A percentile compares a stretch with the other conserved stretches of the same genome.
Evolutionary conservation across 108 stramenopile species (phyloP).

Genomic region (Craspedostauros australis): DNA sequence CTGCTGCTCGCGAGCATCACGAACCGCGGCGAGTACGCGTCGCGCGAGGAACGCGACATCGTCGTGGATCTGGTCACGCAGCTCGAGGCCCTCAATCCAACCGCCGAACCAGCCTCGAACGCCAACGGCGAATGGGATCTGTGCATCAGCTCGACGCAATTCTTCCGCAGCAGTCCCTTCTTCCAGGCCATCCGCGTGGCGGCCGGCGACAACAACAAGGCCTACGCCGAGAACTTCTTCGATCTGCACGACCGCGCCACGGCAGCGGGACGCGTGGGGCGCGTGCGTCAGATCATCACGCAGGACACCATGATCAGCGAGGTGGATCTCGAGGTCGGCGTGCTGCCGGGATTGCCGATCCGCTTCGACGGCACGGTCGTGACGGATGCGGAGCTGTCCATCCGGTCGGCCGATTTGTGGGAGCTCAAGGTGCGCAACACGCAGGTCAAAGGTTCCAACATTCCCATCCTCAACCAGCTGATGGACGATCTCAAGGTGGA

Average conservation of each 20-base stretch:
- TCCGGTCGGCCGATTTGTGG: slow-evolving; percentile 53
- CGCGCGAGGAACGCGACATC: slow-evolving; percentile 58
- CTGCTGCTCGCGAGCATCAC: slow-evolving; percentile 71
- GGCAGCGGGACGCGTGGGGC: slow-evolving; percentile 56
- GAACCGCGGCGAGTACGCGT: slow-evolving; percentile 61
- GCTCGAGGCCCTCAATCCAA: slow-evolving; percentile 77
- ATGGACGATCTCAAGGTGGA: slow-evolving; percentile 59
- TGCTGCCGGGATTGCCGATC: slow-evolving; percentile 67
- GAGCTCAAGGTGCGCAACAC: slow-evolving; percentile 57
- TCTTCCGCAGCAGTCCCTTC: slow-evolving; percentile 78
- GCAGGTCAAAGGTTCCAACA: slow-evolving; percentile 71
- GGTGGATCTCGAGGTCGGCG: slow-evolving; percentile 71
- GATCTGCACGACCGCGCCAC: slow-evolving; percentile 73
- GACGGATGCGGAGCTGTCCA: slow-evolving; percentile 52
- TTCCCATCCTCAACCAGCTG: slow-evolving; percentile 67
- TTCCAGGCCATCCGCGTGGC: slow-evolving; percentile 61
- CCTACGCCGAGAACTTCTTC: slow-evolving; percentile 63
- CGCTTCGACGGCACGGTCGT: slow-evolving; percentile 68
- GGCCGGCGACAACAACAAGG: slow-evolving; percentile 53
- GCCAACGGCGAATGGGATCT: slow-evolving; percentile 83
- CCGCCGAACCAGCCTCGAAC: slow-evolving; percentile 56
- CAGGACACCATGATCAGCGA: slow-evolving; percentile 44
- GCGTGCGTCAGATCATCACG: slow-evolving; percentile 67
- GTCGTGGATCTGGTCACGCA: slow-evolving; percentile 75
- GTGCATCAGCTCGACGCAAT: slow-evolving; percentile 66